Conservation (phyloP, 2,329 filamentous ascomycete species). For the Aureobasidium sp. region DNA sequence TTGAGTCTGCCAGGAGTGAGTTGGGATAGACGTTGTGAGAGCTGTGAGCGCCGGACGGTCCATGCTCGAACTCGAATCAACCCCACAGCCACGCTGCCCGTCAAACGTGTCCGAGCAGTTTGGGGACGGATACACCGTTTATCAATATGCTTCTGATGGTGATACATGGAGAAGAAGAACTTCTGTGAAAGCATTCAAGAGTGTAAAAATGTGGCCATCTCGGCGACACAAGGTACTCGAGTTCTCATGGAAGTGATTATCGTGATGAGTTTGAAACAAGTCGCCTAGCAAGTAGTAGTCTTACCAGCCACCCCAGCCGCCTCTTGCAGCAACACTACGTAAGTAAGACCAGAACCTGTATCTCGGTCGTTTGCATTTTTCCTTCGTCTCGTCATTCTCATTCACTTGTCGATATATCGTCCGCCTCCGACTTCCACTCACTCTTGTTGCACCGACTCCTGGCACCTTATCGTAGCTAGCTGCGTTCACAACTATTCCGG, state of each 20-base stretch:
- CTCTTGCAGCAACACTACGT: conserved; percentile 11
- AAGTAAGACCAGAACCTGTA: conserved; percentile 8
- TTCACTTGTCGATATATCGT: not conserved
- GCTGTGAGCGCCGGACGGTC: not conserved
- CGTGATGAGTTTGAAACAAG: not conserved
- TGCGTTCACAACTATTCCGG: not conserved
- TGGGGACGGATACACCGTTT: not conserved
- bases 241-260: not conserved
- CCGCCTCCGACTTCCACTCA: not conserved
- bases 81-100: not conserved
- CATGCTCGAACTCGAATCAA: not conserved
- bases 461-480: not conserved
- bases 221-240: not conserved
- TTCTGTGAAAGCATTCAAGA: not conserved
- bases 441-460: not conserved
- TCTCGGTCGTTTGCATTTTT: conserved; percentile 6
- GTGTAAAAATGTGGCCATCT: not conserved
- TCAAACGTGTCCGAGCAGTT: not conserved
- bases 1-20: not conserved
- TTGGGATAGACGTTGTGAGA: not conserved
- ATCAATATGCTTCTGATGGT: not conserved
- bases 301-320: conserved; percentile 9
- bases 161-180: not conserved
- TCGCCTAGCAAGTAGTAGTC: not conserved
- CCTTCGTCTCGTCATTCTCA: not conserved